A percentile compares a stretch with the other conserved stretches of the same genome.
Evolutionary conservation across 2,329 filamentous ascomycete species (phyloP).

Genomic region (Phyllosticta ampelicida): DNA sequence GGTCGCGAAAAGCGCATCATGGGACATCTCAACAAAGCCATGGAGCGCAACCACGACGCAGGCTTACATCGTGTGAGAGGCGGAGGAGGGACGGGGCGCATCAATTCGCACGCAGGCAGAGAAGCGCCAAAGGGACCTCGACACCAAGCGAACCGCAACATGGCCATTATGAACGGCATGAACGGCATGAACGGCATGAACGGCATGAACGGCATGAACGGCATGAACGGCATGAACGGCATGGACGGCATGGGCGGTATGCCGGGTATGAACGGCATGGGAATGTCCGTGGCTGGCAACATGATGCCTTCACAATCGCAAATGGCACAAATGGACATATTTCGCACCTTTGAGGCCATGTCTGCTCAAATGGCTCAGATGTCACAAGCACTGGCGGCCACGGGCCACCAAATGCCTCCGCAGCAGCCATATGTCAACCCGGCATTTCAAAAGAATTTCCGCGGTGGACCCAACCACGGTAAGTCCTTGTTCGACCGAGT

Average conservation of each 20-base stretch:
- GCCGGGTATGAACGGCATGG: conserved; percentile 34
- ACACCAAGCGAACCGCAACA: conserved; percentile 24
- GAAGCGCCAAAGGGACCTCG: conserved; percentile 63
- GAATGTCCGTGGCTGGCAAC: conserved; percentile 2
- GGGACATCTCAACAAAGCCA: conserved; percentile 70
- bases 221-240: too few species aligned
- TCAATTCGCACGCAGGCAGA: conserved; percentile 62
- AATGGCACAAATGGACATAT: conserved; percentile 5
- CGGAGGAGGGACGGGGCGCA: conserved; percentile 62
- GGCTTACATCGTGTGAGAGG: conserved; percentile 68
- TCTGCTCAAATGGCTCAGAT: conserved; percentile 48
- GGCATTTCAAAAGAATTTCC: conserved; percentile 32
- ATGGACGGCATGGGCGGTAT: conserved; percentile 26
- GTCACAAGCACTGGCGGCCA: conserved; percentile 64
- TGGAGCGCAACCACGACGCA: conserved; percentile 68
- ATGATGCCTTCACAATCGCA: conserved; percentile 1
- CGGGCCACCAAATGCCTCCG: conserved; percentile 63
- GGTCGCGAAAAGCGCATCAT: conserved; percentile 69
- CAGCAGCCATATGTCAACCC: conserved; percentile 36
- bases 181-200: conserved; percentile 15
- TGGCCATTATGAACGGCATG: conserved; percentile 28
- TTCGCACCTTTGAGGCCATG: conserved; percentile 27
- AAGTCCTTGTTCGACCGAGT: conserved; percentile 68
- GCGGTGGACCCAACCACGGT: conserved; percentile 28
- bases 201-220: conserved; percentile 37